Conservation (phyloP, 768 basidiomycete genomes). For the Naganishia antarctica region DNA sequence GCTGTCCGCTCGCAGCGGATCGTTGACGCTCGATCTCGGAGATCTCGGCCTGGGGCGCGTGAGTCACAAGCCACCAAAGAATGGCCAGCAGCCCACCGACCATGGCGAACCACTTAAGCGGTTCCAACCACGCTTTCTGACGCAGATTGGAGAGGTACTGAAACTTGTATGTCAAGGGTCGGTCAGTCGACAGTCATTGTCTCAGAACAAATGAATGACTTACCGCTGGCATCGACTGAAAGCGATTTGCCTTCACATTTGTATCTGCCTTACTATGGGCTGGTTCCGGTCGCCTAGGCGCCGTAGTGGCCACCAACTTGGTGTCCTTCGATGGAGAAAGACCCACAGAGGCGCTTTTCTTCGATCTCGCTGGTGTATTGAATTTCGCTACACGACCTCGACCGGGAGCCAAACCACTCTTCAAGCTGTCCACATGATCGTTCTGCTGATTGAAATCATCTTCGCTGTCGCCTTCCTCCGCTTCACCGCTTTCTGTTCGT, state of each 20-base stretch:
- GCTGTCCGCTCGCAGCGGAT: background rate
- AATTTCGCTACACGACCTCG: conserved; percentile 1
- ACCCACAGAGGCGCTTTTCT: conserved; percentile 18
- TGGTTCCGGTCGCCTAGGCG: too few species aligned
- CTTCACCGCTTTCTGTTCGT: background rate
- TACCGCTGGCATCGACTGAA: too few species aligned
- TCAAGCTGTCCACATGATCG: background rate
- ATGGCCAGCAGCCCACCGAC: conserved; percentile 33
- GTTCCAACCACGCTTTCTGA: conserved; percentile 36
- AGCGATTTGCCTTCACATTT: too few species aligned
- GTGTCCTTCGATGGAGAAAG: conserved; percentile 25
- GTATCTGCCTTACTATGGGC: too few species aligned
- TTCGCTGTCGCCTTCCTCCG: background rate
- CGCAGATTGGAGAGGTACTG: conserved; percentile 21
- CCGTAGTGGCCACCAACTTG: conserved; percentile 1
- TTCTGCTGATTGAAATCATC: background rate
- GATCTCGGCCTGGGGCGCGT: background rate
- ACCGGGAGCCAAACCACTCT: background rate
- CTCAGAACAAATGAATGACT: too few species aligned
- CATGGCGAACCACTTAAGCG: conserved; percentile 33
- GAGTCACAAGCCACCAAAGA: conserved; percentile 30
- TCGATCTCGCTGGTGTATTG: conserved; percentile 20
- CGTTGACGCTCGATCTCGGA: background rate
- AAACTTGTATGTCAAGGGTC: conserved; percentile 5
- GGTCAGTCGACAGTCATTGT: background rate